A percentile compares a stretch with the other conserved stretches of the same genome.
phyloP scores from a whole-genome alignment of 2,329 filamentous ascomycete species.

The Emydomyces testavorans region DNA sequence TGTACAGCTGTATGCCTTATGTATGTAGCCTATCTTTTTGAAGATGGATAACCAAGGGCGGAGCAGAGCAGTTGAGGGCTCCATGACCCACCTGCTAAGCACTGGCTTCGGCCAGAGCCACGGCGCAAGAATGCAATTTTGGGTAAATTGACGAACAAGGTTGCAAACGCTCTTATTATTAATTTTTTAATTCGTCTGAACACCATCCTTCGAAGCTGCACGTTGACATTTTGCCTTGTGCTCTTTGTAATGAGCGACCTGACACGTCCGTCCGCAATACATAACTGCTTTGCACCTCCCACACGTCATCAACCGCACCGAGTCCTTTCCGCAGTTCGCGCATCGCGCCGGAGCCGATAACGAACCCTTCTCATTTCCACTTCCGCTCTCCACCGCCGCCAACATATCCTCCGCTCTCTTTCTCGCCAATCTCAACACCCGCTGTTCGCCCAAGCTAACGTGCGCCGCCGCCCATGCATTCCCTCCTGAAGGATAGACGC shows the following conservation, averaged over 20 bases:
- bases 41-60: too few relatives aligned
- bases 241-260: conserved; percentile 26
- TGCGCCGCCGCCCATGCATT: conserved; percentile 31
- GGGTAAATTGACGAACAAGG: conserved; percentile 1
- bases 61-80: background rate
- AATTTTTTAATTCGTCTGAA: conserved; percentile 14
- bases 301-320: conserved; percentile 24
- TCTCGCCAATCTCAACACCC: conserved; percentile 25
- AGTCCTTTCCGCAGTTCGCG: conserved; percentile 23
- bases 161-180: background rate
- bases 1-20: too few relatives aligned
- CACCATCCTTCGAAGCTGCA: conserved; percentile 18
- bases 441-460: conserved; percentile 24
- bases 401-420: conserved; percentile 26
- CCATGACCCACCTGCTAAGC: too few relatives aligned
- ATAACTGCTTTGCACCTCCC: conserved; percentile 25
- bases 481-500: conserved; percentile 24
- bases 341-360: conserved; percentile 18
- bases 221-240: conserved; percentile 24
- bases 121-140: conserved; percentile 1
- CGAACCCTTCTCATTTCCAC: conserved; percentile 13
- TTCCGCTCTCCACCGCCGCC: conserved; percentile 17
- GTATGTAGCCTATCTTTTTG: too few relatives aligned
- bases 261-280: conserved; percentile 26
- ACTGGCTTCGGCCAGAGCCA: too few relatives aligned